These are phyloP conservation scores for Kodamaea sagamina DNA, from an alignment of 805 yeast species.

Conservation along the genomic window DNA sequence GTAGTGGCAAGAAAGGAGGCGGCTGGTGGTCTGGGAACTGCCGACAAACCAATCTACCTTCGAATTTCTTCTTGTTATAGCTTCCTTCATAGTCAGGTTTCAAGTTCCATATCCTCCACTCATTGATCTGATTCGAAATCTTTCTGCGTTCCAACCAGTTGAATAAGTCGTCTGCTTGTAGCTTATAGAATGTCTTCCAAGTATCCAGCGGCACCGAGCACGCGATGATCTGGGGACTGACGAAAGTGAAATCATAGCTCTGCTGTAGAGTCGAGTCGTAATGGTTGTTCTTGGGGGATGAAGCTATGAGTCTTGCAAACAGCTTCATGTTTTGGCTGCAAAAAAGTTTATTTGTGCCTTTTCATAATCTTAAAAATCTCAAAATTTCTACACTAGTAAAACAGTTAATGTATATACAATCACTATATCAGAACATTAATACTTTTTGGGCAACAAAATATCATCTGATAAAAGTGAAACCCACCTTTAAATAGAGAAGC, in stretches of 20 bases:
- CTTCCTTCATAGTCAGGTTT: conserved; percentile 54
- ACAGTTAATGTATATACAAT: conserved; percentile 8
- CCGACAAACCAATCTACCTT: conserved; percentile 33
- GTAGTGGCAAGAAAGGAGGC: conserved; percentile 60
- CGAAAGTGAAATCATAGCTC: conserved; percentile 63
- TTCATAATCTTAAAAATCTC: background rate
- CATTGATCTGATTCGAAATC: conserved; percentile 41
- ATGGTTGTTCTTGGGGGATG: conserved; percentile 26
- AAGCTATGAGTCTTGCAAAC: conserved; percentile 12
- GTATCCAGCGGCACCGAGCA: conserved; percentile 70
- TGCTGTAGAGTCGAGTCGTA: conserved; percentile 26
- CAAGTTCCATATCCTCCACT: conserved; percentile 76
- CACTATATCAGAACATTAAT: conserved; percentile 8
- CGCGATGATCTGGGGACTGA: conserved; percentile 65
- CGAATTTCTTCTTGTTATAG: conserved; percentile 41
- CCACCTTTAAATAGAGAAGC: background rate
- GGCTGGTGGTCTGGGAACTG: conserved; percentile 82
- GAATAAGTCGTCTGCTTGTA: conserved; percentile 52
- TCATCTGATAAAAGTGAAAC: conserved; percentile 2
- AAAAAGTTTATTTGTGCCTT: no score
- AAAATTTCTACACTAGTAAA: background rate
- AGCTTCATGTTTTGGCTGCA: conserved; percentile 1
- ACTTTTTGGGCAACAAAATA: background rate
- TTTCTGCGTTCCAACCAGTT: conserved; percentile 31
- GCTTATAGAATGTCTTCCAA: conserved; percentile 50